Evolutionary conservation across 1,139 yeast species (phyloP), one percentile per base, ranked within the genome.

Genomic region (Suhomyces ambrosiae): DNA sequence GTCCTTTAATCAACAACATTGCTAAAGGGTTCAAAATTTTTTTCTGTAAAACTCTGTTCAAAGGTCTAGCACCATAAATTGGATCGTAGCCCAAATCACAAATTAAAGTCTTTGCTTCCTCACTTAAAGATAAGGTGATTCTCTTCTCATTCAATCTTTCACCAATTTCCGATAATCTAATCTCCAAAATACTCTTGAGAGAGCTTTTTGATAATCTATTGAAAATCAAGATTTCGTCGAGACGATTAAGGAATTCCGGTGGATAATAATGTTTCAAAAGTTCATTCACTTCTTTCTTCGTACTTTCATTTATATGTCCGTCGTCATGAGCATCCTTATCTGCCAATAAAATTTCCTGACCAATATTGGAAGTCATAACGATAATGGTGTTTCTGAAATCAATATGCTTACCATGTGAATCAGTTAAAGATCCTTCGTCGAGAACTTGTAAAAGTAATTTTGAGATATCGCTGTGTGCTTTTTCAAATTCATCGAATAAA

Each of bases 361-460:
- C 98, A 54, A 92, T 86, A 58, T 92, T 92, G 3, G 96, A 87
- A 0, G 98, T 92, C 95, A 92, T 86, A n/a, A 92, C 95, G 52
- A 92, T 87, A 40, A 92, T 85, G 1, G 97, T 86, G 60, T 92
- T 92, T 49, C 89, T 80, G 78, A 92, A 92, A 61, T 92, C 97
- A 40, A 92, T 87, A 52, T 84, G 86, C 41, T 88, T 86, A 22
- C 98, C 98, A 54, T 89, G 96, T 6, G 96, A 85, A 57, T 92
- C 98, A 0, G 97, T 90, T 49, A 92, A 71, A 37, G 85, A 79
- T 37, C 98, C 98, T 60, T 92, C 98, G 61, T 92, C 98, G 39
- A 92, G 70, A 0, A 92, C 97, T 61, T 92, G 98, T 40, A 92
- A 68, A 40, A 92, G 68, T 32, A 92, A 74, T 58, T 92, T 92